A percentile compares a stretch with the other conserved stretches of the same genome.
Evolutionary conservation across 768 basidiomycete species (phyloP).

Genomic region (Amanita subjunquillea): DNA sequence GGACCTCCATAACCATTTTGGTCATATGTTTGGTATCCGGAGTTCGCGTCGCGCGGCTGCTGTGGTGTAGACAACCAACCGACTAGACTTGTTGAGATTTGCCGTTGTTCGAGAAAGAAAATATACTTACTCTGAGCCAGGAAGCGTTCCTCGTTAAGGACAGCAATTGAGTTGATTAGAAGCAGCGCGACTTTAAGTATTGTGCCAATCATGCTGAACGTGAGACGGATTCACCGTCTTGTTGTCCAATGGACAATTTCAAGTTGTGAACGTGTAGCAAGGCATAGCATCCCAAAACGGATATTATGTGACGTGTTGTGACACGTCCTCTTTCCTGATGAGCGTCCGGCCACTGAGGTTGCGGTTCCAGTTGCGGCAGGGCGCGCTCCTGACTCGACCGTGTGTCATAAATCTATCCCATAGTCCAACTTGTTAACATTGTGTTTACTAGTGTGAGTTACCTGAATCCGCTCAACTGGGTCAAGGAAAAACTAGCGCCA

Average conservation of each 20-base stretch:
- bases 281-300: neutral
- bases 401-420: slow-evolving; percentile 17
- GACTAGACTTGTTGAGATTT: slow-evolving; percentile 37
- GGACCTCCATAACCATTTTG: slow-evolving; percentile 45
- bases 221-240: neutral
- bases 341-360: neutral
- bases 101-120: slow-evolving; percentile 7
- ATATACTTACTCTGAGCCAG: slow-evolving; percentile 71
- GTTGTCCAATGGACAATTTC: neutral
- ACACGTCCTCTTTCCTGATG: neutral
- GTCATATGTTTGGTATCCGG: slow-evolving; percentile 56
- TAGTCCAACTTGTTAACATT: neutral
- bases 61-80: slow-evolving; percentile 74
- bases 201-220: slow-evolving; percentile 35
- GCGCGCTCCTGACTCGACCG: slow-evolving; percentile 24
- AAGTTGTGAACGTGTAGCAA: neutral
- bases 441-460: slow-evolving; percentile 29
- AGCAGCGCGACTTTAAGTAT: slow-evolving; percentile 83
- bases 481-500: slow-evolving; percentile 48
- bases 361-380: neutral
- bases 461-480: slow-evolving; percentile 52
- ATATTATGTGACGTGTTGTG: neutral
- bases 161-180: slow-evolving; percentile 88
- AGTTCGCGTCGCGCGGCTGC: slow-evolving; percentile 45
- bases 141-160: slow-evolving; percentile 94